phyloP scores from a whole-genome alignment of 345 rosid genomes.

The Salix viminalis region DNA sequence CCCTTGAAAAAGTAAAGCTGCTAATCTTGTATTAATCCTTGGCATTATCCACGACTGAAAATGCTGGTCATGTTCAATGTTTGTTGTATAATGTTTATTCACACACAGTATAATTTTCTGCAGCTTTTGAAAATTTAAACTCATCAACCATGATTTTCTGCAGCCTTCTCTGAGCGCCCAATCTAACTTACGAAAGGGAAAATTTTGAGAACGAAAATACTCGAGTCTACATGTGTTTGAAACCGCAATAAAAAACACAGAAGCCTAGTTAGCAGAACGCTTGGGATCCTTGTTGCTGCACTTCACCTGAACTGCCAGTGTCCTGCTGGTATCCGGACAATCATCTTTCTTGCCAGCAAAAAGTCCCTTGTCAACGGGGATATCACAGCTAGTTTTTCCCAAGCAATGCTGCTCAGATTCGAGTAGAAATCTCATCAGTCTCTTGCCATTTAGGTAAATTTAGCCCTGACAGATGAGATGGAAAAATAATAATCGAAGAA shows the following conservation, averaged over 20 bases:
- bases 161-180: not conserved
- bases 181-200: not conserved
- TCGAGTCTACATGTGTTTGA: not conserved
- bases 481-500: not conserved
- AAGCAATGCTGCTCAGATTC: slow-evolving; percentile 44
- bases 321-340: slow-evolving; percentile 45
- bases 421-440: not conserved
- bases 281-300: slow-evolving; percentile 31
- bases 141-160: not conserved
- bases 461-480: not conserved
- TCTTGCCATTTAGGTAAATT: not conserved
- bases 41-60: not conserved
- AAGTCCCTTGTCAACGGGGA: slow-evolving; percentile 42
- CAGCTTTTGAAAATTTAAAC: not conserved
- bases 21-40: not conserved
- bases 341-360: slow-evolving; percentile 37
- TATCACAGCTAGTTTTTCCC: slow-evolving; percentile 49
- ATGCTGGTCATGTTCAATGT: not conserved
- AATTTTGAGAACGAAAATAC: not conserved
- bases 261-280: not conserved
- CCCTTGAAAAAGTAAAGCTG: not conserved
- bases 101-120: not conserved
- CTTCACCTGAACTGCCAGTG: slow-evolving; percentile 63
- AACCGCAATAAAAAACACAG: not conserved
- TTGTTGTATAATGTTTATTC: not conserved